Evolutionary conservation across 805 yeast genomes (phyloP).

Genomic region (Huiozyma sinensis): DNA sequence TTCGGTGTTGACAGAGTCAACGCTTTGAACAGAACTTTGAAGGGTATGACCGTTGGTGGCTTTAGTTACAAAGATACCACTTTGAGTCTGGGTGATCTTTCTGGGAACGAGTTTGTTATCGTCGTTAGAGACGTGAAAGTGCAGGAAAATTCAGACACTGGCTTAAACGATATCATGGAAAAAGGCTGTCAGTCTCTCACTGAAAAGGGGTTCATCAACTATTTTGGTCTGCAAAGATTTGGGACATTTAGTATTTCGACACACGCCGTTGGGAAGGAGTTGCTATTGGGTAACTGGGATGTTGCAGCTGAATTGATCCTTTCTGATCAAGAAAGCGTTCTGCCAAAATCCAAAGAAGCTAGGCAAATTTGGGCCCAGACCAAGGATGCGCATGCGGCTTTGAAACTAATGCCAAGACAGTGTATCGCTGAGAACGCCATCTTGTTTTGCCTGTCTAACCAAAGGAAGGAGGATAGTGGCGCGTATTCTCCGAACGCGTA

Average conservation of each 20-base stretch:
- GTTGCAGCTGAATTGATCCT: conserved; percentile 68
- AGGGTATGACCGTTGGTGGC: conserved; percentile 72
- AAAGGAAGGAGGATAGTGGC: conserved; percentile 36
- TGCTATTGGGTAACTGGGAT: conserved; percentile 68
- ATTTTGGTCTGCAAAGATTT: conserved; percentile 96
- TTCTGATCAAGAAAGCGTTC: conserved; percentile 74
- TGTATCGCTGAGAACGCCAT: conserved; percentile 79
- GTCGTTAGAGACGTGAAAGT: conserved; percentile 65
- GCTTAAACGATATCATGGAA: conserved; percentile 37
- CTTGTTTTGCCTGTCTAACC: conserved; percentile 47
- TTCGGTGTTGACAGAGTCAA: conserved; percentile 66
- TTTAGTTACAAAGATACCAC: conserved; percentile 54
- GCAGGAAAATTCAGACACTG: conserved; percentile 19
- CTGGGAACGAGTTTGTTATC: conserved; percentile 82
- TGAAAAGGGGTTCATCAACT: conserved; percentile 76
- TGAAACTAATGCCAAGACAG: conserved; percentile 72
- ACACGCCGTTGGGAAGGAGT: conserved; percentile 67
- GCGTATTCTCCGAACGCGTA: conserved; percentile 44
- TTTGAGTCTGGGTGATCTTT: conserved; percentile 68
- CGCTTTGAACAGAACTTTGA: conserved; percentile 61
- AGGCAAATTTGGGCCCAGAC: conserved; percentile 74
- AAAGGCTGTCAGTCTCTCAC: conserved; percentile 48
- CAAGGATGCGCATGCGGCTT: conserved; percentile 51
- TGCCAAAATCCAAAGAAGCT: conserved; percentile 76
- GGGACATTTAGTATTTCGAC: conserved; percentile 94